Evolutionary conservation across 371 early-diverging fungal genomes (phyloP).

Genomic region (Mortierella sp.): DNA sequence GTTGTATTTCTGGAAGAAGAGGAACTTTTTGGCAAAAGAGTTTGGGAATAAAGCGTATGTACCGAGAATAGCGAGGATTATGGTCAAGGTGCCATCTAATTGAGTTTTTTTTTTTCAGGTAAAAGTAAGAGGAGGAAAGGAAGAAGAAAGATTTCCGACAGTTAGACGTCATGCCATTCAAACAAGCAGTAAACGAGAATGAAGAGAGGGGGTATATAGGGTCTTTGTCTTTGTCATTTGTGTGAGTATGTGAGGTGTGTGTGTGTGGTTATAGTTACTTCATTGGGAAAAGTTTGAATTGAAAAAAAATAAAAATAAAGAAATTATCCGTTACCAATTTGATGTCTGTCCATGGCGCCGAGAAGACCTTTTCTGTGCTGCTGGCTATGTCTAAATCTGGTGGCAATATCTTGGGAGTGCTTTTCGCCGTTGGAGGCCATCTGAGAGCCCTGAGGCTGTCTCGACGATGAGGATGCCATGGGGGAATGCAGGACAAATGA

Average conservation of each 20-base stretch:
- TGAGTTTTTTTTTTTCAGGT: not conserved
- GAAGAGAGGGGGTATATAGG: too few relatives aligned
- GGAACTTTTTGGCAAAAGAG: constrained; percentile 42
- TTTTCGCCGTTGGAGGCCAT: constrained; percentile 7
- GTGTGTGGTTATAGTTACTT: not conserved
- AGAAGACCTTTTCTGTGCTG: constrained; percentile 36
- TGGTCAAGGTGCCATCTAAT: constrained; percentile 39
- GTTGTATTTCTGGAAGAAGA: constrained; percentile 45
- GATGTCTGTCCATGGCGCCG: constrained; percentile 41
- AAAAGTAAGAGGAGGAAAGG: not conserved
- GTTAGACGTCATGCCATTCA: not conserved
- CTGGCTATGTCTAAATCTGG: not conserved
- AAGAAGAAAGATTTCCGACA: not conserved
- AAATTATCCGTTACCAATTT: constrained; percentile 33
- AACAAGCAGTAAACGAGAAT: too few relatives aligned
- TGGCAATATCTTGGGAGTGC: constrained; percentile 6
- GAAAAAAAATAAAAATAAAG: not conserved
- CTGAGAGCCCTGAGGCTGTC: constrained; percentile 1
- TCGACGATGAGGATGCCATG: not conserved
- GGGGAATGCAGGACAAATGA: not conserved
- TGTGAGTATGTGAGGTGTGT: too few relatives aligned
- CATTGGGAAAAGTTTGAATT: not conserved
- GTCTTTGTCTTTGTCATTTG: too few relatives aligned
- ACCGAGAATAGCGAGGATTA: constrained; percentile 35
- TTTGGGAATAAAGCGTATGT: constrained; percentile 32